phyloP scores from a whole-genome alignment of 1,139 yeast genomes.

The Candida sojae region DNA sequence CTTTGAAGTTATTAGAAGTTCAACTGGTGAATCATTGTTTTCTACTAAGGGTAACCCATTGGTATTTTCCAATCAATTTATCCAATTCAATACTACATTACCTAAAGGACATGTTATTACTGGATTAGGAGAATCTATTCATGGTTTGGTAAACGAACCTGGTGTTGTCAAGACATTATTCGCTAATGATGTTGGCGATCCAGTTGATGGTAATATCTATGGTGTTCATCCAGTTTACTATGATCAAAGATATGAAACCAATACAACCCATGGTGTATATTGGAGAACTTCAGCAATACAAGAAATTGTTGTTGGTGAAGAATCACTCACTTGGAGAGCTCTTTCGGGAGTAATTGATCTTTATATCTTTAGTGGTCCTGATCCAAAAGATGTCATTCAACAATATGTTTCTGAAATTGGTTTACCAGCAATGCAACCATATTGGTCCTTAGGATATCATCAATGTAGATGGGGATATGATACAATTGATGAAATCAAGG shows the following conservation, averaged over 20 bases:
- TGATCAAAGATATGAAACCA: slow-evolving; percentile 22
- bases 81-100: slow-evolving; percentile 28
- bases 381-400: slow-evolving; percentile 27
- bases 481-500: slow-evolving; percentile 17
- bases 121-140: slow-evolving; percentile 35
- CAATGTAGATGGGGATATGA: slow-evolving; percentile 26
- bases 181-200: slow-evolving; percentile 24
- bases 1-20: slow-evolving; percentile 25
- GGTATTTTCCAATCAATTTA: slow-evolving; percentile 32
- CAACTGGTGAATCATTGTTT: slow-evolving; percentile 24
- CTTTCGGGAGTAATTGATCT: slow-evolving; percentile 30
- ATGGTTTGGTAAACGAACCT: slow-evolving; percentile 26
- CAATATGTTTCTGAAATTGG: slow-evolving; percentile 27
- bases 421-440: slow-evolving; percentile 24
- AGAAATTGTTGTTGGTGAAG: slow-evolving; percentile 22
- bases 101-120: slow-evolving; percentile 26
- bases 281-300: slow-evolving; percentile 26
- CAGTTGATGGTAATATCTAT: slow-evolving; percentile 25
- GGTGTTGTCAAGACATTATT: slow-evolving; percentile 27
- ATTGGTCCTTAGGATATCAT: slow-evolving; percentile 26
- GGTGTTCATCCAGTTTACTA: slow-evolving; percentile 26
- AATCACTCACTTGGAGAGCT: slow-evolving; percentile 27
- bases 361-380: slow-evolving; percentile 33
- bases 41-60: slow-evolving; percentile 25
- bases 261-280: slow-evolving; percentile 24